A percentile compares a stretch with the other conserved stretches of the same genome.
phyloP scores from a whole-genome alignment of 192 early-diverging fungal species.

The Tieghemiomyces parasiticus region DNA sequence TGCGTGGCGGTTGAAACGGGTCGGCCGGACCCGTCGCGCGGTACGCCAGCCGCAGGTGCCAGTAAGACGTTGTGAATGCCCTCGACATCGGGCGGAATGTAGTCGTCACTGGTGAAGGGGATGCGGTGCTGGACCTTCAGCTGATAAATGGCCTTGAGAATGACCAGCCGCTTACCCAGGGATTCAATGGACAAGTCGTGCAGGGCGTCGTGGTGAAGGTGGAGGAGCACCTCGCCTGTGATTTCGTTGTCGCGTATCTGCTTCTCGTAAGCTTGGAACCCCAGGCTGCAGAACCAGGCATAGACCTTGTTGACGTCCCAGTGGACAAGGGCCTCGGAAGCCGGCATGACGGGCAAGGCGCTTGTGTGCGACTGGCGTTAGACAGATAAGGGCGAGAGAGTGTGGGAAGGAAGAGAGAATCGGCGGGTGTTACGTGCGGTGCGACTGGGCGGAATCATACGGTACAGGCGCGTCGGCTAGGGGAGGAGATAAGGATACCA shows the following conservation, averaged over 20 bases:
- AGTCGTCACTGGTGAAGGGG: conserved; percentile 69
- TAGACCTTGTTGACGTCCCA: conserved; percentile 8
- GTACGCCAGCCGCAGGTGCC: not conserved
- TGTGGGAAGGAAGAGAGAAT: too few relatives aligned
- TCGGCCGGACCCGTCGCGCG: not conserved
- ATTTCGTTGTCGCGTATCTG: conserved; percentile 65
- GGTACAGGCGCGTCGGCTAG: too few relatives aligned
- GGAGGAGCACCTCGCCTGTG: conserved; percentile 72
- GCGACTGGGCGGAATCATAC: too few relatives aligned
- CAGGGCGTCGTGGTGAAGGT: conserved; percentile 82
- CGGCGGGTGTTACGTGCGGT: too few relatives aligned
- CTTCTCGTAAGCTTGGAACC: conserved; percentile 9
- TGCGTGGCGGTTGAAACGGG: not conserved
- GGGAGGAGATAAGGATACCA: too few relatives aligned
- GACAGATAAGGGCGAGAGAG: too few relatives aligned
- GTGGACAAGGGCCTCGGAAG: not conserved
- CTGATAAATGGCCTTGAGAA: conserved; percentile 82
- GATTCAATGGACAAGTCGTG: conserved; percentile 75
- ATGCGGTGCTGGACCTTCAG: conserved; percentile 65
- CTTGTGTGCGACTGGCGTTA: too few relatives aligned
- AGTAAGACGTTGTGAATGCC: too few relatives aligned
- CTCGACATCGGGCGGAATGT: conserved; percentile 53
- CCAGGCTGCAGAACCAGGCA: conserved; percentile 10
- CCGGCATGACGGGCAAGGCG: too few relatives aligned
- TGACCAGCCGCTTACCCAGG: conserved; percentile 71